Evolutionary conservation across 768 basidiomycete species (phyloP), one percentile per base, ranked within the genome.

Genomic region (Mycena crocata): DNA sequence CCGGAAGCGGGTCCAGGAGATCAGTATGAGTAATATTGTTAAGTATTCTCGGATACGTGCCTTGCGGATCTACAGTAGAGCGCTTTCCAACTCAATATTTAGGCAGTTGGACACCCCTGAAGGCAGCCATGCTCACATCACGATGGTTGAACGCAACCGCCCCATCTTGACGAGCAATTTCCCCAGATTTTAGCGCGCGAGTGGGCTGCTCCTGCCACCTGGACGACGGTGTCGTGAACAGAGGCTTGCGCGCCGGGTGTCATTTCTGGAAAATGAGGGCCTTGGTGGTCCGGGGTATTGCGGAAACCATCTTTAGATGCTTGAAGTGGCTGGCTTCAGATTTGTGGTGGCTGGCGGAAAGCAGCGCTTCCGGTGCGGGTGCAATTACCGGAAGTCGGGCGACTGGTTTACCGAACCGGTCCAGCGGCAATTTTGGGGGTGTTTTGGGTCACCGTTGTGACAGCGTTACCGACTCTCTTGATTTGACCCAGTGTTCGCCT

Each of bases 81-180:
- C 44, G n/a, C n/a, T n/a, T n/a, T n/a, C n/a, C n/a, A 32, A 35
- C 24, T n/a, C n/a, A n/a, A n/a, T n/a, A n/a, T n/a, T n/a, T n/a
- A n/a, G n/a, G n/a, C n/a, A 1, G 2, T 13, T 6, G 13, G 32
- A 58, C 46, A 28, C 26, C 24, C 24, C 5, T 5, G 34, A 23
- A 34, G 35, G 10, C n/a, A 30, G 3, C n/a, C 44, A 45, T 21
- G 69, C 76, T 50, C 64, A 92, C 91, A 72, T 93, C 93, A 72
- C 90, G 83, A 72, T 90, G 93, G 74, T 95, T 95, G 81, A 93
- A 93, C 19, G 86, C 88, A 0, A 84, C 92, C 17, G 93, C 91
- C 79, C 82, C 56, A 93, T 86, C 75, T 84, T 87, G 13, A 94
- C 90, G 10, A 92, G 81, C n/a, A 1, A 94, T 76, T 75, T 94